phyloP scores from a whole-genome alignment of 31 red algal species.

The Bonnemaisonia californica region DNA sequence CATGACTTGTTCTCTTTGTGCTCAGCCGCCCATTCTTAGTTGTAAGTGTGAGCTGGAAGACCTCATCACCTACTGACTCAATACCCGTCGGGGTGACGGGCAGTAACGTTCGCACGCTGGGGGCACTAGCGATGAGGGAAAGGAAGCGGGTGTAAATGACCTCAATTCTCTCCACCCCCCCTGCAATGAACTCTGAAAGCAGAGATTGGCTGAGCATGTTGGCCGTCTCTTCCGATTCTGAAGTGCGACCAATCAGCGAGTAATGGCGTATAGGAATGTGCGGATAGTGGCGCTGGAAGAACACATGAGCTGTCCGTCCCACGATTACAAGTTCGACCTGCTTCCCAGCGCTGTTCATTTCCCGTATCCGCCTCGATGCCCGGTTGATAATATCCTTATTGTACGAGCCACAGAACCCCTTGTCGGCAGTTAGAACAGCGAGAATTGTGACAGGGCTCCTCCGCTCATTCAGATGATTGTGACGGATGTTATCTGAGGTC shows the following conservation, averaged over 20 bases:
- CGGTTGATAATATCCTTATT: constrained; percentile 60
- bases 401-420: constrained; percentile 74
- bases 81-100: constrained; percentile 66
- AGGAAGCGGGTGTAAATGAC: constrained; percentile 74
- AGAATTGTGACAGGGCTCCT: constrained; percentile 30
- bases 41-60: constrained; percentile 53
- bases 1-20: constrained; percentile 13
- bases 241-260: constrained; percentile 31
- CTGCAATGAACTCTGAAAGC: constrained; percentile 66
- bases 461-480: neutral
- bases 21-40: constrained; percentile 44
- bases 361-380: constrained; percentile 38
- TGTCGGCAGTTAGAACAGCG: constrained; percentile 56
- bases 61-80: constrained; percentile 63
- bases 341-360: constrained; percentile 21
- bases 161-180: constrained; percentile 68
- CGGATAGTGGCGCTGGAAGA: constrained; percentile 53
- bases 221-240: constrained; percentile 28
- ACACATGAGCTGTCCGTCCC: constrained; percentile 34
- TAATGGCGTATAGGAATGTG: constrained; percentile 54
- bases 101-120: constrained; percentile 59
- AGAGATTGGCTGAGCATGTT: constrained; percentile 51
- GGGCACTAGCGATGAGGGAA: constrained; percentile 45
- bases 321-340: constrained; percentile 50
- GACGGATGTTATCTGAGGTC: neutral